phyloP scores from a whole-genome alignment of 2,329 filamentous ascomycete species.

The Cercospora beticola region DNA sequence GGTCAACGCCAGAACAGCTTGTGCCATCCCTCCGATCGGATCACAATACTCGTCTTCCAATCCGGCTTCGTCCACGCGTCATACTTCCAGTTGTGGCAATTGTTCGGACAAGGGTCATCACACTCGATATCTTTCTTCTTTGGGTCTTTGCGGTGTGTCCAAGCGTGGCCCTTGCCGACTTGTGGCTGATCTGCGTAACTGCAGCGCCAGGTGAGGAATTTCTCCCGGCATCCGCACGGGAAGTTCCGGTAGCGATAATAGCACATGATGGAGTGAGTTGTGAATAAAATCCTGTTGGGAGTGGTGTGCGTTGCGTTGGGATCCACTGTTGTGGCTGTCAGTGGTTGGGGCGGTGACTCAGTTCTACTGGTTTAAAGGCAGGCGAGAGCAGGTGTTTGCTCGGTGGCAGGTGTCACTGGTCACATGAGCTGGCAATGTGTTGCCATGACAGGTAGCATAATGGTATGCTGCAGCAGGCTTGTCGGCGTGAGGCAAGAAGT shows the following conservation, averaged over 20 bases:
- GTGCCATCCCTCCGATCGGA: slow-evolving; percentile 3
- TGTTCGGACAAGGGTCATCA: background rate
- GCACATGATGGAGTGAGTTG: slow-evolving; percentile 12
- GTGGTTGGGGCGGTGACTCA: background rate
- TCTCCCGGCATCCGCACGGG: slow-evolving; percentile 16
- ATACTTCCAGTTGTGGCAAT: slow-evolving; percentile 4
- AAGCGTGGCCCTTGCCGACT: slow-evolving; percentile 9
- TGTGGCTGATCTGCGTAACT: slow-evolving; percentile 6
- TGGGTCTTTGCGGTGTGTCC: slow-evolving; percentile 8
- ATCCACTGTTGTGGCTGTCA: background rate
- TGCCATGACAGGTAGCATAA: background rate
- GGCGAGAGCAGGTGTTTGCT: background rate
- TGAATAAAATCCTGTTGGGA: background rate
- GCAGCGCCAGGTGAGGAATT: slow-evolving; percentile 13
- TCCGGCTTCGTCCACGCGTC: slow-evolving; percentile 10
- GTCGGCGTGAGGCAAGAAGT: background rate
- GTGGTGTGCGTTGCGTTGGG: slow-evolving; percentile 5
- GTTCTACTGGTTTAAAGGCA: background rate
- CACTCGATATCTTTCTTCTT: slow-evolving; percentile 1
- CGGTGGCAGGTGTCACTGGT: slow-evolving; percentile 1
- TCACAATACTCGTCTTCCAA: slow-evolving; percentile 11
- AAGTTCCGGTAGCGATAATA: slow-evolving; percentile 14
- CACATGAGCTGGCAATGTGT: slow-evolving; percentile 3
- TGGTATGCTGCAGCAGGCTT: background rate
- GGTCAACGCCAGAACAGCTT: slow-evolving; percentile 6